Percentiles rank a stretch among this genome's conserved stretches.
phyloP scores from a whole-genome alignment of 768 basidiomycete species.

The Calocera cornea region DNA sequence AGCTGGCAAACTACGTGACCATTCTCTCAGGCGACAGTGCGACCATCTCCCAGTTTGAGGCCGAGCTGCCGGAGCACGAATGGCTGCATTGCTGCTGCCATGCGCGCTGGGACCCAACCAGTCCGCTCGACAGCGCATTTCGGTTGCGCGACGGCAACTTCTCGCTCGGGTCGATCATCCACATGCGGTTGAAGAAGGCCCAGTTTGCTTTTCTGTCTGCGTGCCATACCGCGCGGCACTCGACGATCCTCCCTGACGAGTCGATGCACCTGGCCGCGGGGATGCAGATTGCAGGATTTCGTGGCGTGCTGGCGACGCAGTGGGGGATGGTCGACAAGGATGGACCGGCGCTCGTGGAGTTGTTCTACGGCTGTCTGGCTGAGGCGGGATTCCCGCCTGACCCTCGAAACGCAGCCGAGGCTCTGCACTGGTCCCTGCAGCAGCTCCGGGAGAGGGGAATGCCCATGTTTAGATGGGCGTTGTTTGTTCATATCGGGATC shows the following conservation, averaged over 20 bases:
- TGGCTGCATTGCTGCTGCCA: slow-evolving; percentile 8
- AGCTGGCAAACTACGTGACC: background rate
- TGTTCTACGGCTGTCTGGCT: background rate
- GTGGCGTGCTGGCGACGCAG: slow-evolving; percentile 6
- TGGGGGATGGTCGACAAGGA: slow-evolving; percentile 3
- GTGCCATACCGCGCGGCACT: slow-evolving; percentile 25
- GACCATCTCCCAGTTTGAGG: slow-evolving; percentile 3
- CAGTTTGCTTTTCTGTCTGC: slow-evolving; percentile 24
- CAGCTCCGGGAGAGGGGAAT: too few species aligned
- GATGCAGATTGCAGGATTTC: slow-evolving; percentile 5
- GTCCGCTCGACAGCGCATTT: slow-evolving; percentile 19
- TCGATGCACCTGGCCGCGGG: background rate
- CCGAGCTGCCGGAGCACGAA: slow-evolving; percentile 11
- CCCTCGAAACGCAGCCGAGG: too few species aligned
- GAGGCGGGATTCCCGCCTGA: too few species aligned
- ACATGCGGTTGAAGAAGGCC: slow-evolving; percentile 16
- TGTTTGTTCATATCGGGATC: too few species aligned
- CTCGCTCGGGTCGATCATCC: slow-evolving; percentile 20
- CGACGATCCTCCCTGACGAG: background rate
- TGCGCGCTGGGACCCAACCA: background rate
- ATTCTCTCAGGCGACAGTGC: background rate
- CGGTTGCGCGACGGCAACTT: slow-evolving; percentile 18
- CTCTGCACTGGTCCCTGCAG: too few species aligned
- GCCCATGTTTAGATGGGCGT: too few species aligned
- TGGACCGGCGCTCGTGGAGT: background rate